Conservation (phyloP, 345 rosid species). For the Ceriops decandra region DNA sequence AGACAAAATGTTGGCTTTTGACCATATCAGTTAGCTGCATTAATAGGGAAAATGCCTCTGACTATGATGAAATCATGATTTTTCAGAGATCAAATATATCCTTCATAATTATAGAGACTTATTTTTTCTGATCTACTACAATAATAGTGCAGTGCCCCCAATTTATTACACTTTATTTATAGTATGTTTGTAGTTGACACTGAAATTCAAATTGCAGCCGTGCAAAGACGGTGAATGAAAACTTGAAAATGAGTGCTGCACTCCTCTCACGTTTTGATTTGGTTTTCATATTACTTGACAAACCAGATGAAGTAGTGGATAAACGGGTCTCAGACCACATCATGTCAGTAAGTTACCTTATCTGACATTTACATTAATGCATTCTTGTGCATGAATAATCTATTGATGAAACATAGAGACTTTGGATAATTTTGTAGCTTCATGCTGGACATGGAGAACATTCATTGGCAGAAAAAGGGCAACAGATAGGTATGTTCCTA, state of each 20-base stretch:
- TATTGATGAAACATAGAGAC: neutral
- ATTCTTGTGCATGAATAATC: conserved; percentile 11
- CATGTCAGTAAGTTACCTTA: conserved; percentile 72
- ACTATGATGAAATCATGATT: neutral
- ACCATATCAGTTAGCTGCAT: neutral
- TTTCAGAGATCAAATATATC: neutral
- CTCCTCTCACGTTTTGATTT: conserved; percentile 95
- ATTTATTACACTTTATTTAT: neutral
- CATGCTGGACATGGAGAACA: conserved; percentile 63
- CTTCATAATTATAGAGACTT: neutral
- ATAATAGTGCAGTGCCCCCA: neutral
- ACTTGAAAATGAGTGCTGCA: conserved; percentile 93
- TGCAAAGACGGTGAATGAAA: conserved; percentile 95
- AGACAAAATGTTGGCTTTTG: neutral
- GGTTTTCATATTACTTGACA: conserved; percentile 94
- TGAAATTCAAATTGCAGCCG: conserved; percentile 71
- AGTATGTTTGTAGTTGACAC: conserved; percentile 6
- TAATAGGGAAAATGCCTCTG: neutral
- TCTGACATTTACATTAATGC: conserved; percentile 16
- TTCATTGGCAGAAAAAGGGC: conserved; percentile 49
- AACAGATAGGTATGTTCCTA: conserved; percentile 37
- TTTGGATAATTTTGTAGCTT: conserved; percentile 49
- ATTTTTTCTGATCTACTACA: neutral
- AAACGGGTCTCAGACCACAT: conserved; percentile 92
- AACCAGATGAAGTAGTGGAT: conserved; percentile 88